Evolutionary conservation across 148 eudicot genomes (phyloP).

Genomic region (Bassia scoparia): DNA sequence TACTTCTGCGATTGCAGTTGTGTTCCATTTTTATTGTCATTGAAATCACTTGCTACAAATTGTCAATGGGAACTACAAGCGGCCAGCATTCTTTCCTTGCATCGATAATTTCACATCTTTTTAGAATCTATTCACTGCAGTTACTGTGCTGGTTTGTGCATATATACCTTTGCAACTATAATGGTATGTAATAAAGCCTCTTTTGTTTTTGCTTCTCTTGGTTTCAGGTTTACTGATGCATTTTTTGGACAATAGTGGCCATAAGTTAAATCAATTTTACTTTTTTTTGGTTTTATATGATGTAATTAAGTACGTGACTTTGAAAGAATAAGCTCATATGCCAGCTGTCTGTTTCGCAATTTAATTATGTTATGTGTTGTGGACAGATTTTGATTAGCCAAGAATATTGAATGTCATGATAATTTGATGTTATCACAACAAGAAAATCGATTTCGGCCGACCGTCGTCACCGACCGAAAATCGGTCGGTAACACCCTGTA

Average conservation of each 20-base stretch:
- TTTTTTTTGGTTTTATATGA: too few relatives aligned
- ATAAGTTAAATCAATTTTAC: too few relatives aligned
- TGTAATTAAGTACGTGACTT: too few relatives aligned
- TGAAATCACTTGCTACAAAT: slow-evolving; percentile 61
- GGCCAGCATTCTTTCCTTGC: slow-evolving; percentile 70
- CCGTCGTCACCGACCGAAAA: too few relatives aligned
- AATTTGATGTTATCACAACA: too few relatives aligned
- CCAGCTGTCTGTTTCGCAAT: too few relatives aligned
- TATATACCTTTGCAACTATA: slow-evolving; percentile 93
- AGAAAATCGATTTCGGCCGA: too few relatives aligned
- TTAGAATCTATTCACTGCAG: slow-evolving; percentile 68
- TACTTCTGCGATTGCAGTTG: slow-evolving; percentile 81
- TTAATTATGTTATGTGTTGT: too few relatives aligned
- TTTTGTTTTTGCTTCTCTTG: background rate
- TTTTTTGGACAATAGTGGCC: background rate
- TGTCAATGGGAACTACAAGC: slow-evolving; percentile 54
- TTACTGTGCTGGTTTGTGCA: slow-evolving; percentile 89
- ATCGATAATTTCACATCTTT: slow-evolving; percentile 46
- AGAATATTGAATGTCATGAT: too few relatives aligned
- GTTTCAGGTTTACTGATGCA: background rate
- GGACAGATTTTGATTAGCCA: too few relatives aligned
- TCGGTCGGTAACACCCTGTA: too few relatives aligned
- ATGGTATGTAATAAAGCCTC: slow-evolving; percentile 47
- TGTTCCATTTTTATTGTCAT: slow-evolving; percentile 67
- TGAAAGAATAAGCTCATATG: too few relatives aligned